Evolutionary conservation across 1,139 yeast genomes (phyloP).

Genomic region (Lodderomyces orthopsilosis): DNA sequence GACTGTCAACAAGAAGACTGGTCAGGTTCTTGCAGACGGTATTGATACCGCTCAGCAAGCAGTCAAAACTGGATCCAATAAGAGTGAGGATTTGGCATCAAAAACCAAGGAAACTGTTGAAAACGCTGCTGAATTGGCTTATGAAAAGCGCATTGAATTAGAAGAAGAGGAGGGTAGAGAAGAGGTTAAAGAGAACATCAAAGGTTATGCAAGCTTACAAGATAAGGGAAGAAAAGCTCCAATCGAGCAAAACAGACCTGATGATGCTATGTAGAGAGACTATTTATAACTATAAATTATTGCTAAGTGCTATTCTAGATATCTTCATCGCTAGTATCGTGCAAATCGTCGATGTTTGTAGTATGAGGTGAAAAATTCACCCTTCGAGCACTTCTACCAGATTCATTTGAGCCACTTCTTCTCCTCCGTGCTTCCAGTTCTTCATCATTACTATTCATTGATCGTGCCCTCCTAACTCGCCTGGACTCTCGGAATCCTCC

Average conservation of each 20-base stretch:
- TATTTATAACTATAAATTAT: background rate
- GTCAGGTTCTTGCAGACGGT: constrained; percentile 26
- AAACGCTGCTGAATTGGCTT: background rate
- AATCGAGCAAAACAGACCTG: constrained; percentile 45
- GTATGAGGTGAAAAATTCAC: constrained; percentile 15
- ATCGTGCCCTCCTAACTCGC: constrained; percentile 3
- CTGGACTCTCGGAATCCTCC: background rate
- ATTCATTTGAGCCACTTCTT: constrained; percentile 10
- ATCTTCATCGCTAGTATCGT: constrained; percentile 7
- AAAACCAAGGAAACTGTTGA: constrained; percentile 10
- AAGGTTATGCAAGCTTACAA: constrained; percentile 38
- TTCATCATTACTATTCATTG: constrained; percentile 1
- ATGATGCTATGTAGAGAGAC: constrained; percentile 29
- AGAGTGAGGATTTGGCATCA: constrained; percentile 25
- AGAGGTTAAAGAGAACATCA: constrained; percentile 20
- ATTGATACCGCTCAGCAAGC: constrained; percentile 22
- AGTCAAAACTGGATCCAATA: background rate
- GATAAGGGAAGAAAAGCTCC: constrained; percentile 44
- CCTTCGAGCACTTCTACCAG: constrained; percentile 12
- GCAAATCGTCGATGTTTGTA: constrained; percentile 15
- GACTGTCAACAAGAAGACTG: constrained; percentile 4
- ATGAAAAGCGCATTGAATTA: background rate
- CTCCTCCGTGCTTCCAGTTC: constrained; percentile 6
- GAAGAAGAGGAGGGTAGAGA: constrained; percentile 6
- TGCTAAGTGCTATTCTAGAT: background rate